Base-by-base conservation (phyloP, 1,284 basidiomycete genomes). In the Tetrapyrgos nigripes region DNA sequence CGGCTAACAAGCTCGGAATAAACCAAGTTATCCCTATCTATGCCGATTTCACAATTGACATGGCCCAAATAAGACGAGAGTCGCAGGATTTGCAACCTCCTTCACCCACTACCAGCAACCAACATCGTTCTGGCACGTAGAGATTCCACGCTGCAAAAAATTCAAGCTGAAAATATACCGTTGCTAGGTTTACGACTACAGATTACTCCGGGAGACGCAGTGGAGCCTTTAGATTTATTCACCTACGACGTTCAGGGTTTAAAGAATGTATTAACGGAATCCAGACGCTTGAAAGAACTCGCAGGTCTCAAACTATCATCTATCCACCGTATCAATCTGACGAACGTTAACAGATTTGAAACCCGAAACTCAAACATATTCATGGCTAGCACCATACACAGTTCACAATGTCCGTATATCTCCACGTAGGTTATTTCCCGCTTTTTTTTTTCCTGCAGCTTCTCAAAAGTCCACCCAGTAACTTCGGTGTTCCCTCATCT, bases 21-120 rank as follows among this genome's bases (percentile, higher is more conserved):
- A 76, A 84, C 55, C 79, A 76, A 56, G 74, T 81, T 2, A 78
- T 82, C 47, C 84, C 84, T 3, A 79, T 88, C 24, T 73, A 79
- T 57, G 76, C 73, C 13, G 73, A 75, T n/a, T 85, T 88, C 61
- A 76, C 78, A 4, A 78, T 87, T 49, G 68, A 75, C 4, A 83
- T 86, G 73, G 79, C 84, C 3, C 85, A 87, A 63, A 74, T 79
- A 50, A 75, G 68, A 31, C 69, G 70, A 9, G 64, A 62, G 33
- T 72, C 75, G 0, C 53, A 70, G 26, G 70, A 74, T 49, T 60
- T 71, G 13, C 59, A 55, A 26, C 31, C 35, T 24, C 40, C 60
- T 43, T 58, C 67, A 1, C 64, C 63, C 55, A 56, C 69, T 14
- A 61, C 64, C 35, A 49, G 68, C 5, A 70, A 73, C 11, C 70